Evolutionary conservation across 2,329 filamentous ascomycete species (phyloP), one percentile per base, ranked within the genome.

Genomic region (Epichloe festucae): DNA sequence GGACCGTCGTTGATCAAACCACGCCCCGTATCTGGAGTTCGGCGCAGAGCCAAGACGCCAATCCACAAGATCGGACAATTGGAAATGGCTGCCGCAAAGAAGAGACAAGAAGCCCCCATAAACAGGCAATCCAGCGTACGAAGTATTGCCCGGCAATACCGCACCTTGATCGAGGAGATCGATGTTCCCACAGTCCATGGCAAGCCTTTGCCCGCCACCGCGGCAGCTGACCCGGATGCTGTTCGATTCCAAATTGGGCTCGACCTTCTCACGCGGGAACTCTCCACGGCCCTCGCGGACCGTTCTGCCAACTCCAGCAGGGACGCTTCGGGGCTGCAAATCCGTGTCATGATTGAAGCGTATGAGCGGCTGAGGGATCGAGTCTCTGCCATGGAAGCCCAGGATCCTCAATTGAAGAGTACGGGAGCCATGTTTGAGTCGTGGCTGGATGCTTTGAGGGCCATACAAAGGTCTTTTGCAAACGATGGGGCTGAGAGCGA

Each of bases 261-360:
- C 10, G 70, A 77, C 49, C 66, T 80, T 3, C 66, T 80, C 40
- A 72, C 70, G 4, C 67, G 67, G 19, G 75, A 79, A 54, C 64
- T 80, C 8, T 69, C 73, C 1, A 70, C 71, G 0, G 70, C 70
- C 0, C 56, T 74, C 40, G 50, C 61, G 46, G 54, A 64, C 44
- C 38, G 61, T 49, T 50, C 62, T 8, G 52, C 54, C 8, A 62
- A 49, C 52, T 59, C 19, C 17, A 15, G 61, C 52, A 40, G 56
- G 3, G 67, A 72, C 38, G 67, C 68, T 0, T 69, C 75, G 14
- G 69, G 72, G 1, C 58, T 79, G 41, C 76, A 79, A 58, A 61
- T 79, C 17, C 74, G 73, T 71, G 68, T 75, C 43, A 79, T 79
- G 76, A 79, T 79, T 48, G 76, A 79, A 57, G 76, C 76, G 3